Conservation (phyloP, 805 yeast species). For the Yarrowia deformans region DNA sequence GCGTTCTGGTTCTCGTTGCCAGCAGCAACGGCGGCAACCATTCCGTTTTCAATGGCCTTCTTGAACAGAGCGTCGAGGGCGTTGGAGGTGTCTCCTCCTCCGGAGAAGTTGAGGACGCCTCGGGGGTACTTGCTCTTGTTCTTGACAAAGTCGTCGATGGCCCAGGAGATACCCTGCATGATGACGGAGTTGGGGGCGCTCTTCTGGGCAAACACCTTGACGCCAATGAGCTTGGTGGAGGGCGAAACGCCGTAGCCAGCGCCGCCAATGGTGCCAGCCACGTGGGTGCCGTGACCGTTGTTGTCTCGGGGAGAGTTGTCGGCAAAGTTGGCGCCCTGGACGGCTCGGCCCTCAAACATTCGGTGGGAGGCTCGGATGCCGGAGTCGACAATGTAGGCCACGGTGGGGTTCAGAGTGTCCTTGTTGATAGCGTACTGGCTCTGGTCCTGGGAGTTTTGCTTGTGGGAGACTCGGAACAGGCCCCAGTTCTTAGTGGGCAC, state of each 20-base stretch:
- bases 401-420: slow-evolving; percentile 5
- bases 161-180: slow-evolving; percentile 64
- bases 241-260: slow-evolving; percentile 63
- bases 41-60: slow-evolving; percentile 2
- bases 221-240: slow-evolving; percentile 58
- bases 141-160: slow-evolving; percentile 49
- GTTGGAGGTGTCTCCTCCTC: slow-evolving; percentile 9
- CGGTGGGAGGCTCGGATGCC: slow-evolving; percentile 60
- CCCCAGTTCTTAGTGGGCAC: slow-evolving; percentile 15
- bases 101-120: slow-evolving; percentile 21
- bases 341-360: slow-evolving; percentile 64
- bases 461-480: slow-evolving; percentile 14
- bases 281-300: slow-evolving; percentile 67
- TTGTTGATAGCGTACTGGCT: slow-evolving; percentile 12
- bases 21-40: slow-evolving; percentile 48
- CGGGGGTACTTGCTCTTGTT: slow-evolving; percentile 43
- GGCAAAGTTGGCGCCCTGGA: slow-evolving; percentile 60
- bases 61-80: slow-evolving; percentile 50
- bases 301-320: slow-evolving; percentile 56
- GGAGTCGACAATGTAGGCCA: slow-evolving; percentile 64
- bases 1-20: slow-evolving; percentile 1
- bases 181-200: slow-evolving; percentile 59
- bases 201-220: slow-evolving; percentile 65
- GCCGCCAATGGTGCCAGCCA: slow-evolving; percentile 67
- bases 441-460: slow-evolving; percentile 6